Conservation (phyloP, 73 alveolate species). For the Paramecium caudatum region DNA sequence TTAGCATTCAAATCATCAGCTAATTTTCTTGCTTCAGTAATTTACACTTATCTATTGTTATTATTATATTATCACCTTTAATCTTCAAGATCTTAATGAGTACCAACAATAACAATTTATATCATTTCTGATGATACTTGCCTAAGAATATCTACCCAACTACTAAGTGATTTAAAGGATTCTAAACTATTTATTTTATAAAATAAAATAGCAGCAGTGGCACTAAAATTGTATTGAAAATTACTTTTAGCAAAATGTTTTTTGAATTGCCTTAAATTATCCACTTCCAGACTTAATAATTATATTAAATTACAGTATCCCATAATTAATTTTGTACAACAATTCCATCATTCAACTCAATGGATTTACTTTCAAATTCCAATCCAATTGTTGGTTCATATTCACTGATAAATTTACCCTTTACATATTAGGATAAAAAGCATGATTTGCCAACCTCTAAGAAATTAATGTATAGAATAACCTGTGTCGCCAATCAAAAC, state of each 20-base stretch:
- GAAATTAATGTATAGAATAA: neutral
- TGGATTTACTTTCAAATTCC: constrained; percentile 72
- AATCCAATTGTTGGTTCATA: constrained; percentile 78
- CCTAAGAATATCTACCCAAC: constrained; percentile 9
- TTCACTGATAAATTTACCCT: constrained; percentile 27
- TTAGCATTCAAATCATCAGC: constrained; percentile 17
- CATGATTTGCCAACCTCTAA: constrained; percentile 81
- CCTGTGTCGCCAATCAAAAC: constrained; percentile 83
- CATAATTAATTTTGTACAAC: constrained; percentile 73
- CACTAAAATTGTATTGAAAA: neutral
- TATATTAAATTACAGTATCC: constrained; percentile 79
- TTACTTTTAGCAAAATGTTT: constrained; percentile 37
- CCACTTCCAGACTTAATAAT: constrained; percentile 51
- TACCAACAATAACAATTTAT: constrained; percentile 30
- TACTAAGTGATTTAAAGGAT: constrained; percentile 29
- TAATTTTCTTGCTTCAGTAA: neutral
- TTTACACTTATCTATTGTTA: constrained; percentile 13
- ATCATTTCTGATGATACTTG: constrained; percentile 8
- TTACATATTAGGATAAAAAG: constrained; percentile 75
- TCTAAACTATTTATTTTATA: neutral
- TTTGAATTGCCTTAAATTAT: constrained; percentile 27
- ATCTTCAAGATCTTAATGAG: constrained; percentile 44
- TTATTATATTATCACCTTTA: neutral
- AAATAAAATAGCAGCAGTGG: constrained; percentile 40
- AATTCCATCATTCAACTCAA: constrained; percentile 40